These are phyloP conservation scores for Dorcoceras hygrometricum DNA, from an alignment of 257 asterid species.

Conservation along the genomic window DNA sequence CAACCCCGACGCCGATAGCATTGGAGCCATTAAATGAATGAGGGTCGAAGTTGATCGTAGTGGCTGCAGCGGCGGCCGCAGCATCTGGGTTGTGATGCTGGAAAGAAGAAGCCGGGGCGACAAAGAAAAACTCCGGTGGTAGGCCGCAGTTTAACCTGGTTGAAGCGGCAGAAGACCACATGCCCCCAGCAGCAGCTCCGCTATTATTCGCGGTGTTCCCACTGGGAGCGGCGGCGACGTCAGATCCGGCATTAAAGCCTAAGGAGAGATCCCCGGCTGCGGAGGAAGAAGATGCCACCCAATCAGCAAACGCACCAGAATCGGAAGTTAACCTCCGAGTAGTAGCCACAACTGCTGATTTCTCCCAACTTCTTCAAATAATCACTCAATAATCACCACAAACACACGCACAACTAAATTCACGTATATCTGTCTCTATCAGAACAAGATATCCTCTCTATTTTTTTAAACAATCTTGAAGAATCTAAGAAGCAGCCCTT, in stretches of 20 bases:
- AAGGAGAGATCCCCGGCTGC: slow-evolving; percentile 64
- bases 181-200: slow-evolving; percentile 32
- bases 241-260: slow-evolving; percentile 69
- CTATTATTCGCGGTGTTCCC: slow-evolving; percentile 18
- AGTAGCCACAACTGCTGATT: slow-evolving; percentile 66
- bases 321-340: slow-evolving; percentile 51
- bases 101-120: slow-evolving; percentile 62
- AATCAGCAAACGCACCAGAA: slow-evolving; percentile 65
- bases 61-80: slow-evolving; percentile 20
- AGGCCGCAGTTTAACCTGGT: slow-evolving; percentile 61
- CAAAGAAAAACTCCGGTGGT: slow-evolving; percentile 57
- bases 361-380: not conserved
- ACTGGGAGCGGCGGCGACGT: slow-evolving; percentile 22
- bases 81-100: slow-evolving; percentile 37
- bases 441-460: not conserved
- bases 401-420: not conserved
- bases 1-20: slow-evolving; percentile 32
- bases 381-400: not conserved
- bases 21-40: slow-evolving; percentile 31
- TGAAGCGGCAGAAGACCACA: slow-evolving; percentile 53
- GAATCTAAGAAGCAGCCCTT: slow-evolving; percentile 21
- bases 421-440: slow-evolving; percentile 21
- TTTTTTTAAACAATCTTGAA: slow-evolving; percentile 19
- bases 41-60: slow-evolving; percentile 54
- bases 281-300: slow-evolving; percentile 62